Evolutionary conservation across 768 basidiomycete species (phyloP).

Genomic region (Leccinum incarnatum): DNA sequence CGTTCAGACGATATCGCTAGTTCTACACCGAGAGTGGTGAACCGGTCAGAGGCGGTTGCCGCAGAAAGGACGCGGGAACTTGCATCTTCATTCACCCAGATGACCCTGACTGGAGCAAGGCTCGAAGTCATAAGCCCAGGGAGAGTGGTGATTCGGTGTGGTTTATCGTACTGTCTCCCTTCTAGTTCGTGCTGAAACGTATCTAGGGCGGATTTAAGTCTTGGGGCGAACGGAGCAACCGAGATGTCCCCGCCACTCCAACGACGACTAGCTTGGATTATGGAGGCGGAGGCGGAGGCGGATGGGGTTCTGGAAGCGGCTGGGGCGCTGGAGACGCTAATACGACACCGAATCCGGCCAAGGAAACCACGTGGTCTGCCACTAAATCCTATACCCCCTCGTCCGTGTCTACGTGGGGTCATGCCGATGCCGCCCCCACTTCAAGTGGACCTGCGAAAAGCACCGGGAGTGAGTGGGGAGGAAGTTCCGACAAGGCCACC

Average conservation of each 20-base stretch:
- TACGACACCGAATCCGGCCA: slow-evolving; percentile 4
- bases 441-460: neutral
- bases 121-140: slow-evolving; percentile 10
- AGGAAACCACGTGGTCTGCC: neutral
- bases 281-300: slow-evolving; percentile 3
- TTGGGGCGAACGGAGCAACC: slow-evolving; percentile 5
- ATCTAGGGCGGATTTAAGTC: slow-evolving; percentile 10
- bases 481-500: neutral
- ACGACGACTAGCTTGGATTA: neutral
- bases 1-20: slow-evolving; percentile 13
- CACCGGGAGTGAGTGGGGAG: slow-evolving; percentile 8
- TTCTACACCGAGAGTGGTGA: slow-evolving; percentile 32
- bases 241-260: neutral
- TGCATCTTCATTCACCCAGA: slow-evolving; percentile 34
- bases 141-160: slow-evolving; percentile 20
- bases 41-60: slow-evolving; percentile 28
- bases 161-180: neutral
- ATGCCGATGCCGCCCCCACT: neutral
- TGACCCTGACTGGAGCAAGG: slow-evolving; percentile 23
- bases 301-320: slow-evolving; percentile 12
- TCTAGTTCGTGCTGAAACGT: neutral
- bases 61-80: slow-evolving; percentile 4
- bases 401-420: neutral
- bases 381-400: neutral
- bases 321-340: slow-evolving; percentile 5